These are phyloP conservation scores for Colletotrichum shisoi DNA, from an alignment of 2,329 filamentous ascomycete genomes.

Conservation along the genomic window DNA sequence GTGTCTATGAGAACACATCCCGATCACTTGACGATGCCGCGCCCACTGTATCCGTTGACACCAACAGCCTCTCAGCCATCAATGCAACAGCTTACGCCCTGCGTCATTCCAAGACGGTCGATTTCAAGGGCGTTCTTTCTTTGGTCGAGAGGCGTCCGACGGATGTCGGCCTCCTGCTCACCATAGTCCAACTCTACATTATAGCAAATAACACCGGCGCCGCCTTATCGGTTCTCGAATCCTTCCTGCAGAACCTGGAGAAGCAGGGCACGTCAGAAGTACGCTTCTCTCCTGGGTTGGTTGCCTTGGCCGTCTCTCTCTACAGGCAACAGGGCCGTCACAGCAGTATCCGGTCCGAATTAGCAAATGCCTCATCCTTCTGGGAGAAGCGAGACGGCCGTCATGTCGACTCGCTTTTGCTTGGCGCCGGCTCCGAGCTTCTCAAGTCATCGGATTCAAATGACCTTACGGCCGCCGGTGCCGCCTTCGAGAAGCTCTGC, in stretches of 20 bases:
- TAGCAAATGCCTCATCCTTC: constrained; percentile 80
- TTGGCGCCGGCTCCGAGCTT: constrained; percentile 82
- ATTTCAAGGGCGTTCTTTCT: constrained; percentile 72
- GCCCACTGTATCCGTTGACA: constrained; percentile 46
- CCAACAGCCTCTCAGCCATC: constrained; percentile 57
- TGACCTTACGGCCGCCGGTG: constrained; percentile 74
- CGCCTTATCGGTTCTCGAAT: constrained; percentile 77
- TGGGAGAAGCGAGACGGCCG: constrained; percentile 71
- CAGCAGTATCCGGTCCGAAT: constrained; percentile 72
- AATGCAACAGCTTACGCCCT: constrained; percentile 71
- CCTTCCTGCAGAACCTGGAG: constrained; percentile 77
- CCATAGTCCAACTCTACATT: constrained; percentile 82
- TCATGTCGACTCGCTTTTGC: constrained; percentile 70
- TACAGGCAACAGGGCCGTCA: constrained; percentile 80
- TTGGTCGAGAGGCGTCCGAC: constrained; percentile 76
- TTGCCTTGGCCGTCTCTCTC: constrained; percentile 80
- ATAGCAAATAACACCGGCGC: constrained; percentile 73
- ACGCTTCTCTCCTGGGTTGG: constrained; percentile 83
- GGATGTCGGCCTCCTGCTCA: constrained; percentile 82
- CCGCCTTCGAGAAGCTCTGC: constrained; percentile 80
- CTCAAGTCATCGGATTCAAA: constrained; percentile 75
- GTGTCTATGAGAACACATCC: constrained; percentile 62
- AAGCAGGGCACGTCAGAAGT: constrained; percentile 68
- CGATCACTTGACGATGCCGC: constrained; percentile 49
- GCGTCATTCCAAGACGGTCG: constrained; percentile 64